These are phyloP conservation scores for Hypoxylon fragiforme DNA, from an alignment of 495 filamentous ascomycete genomes.

Conservation along the genomic window DNA sequence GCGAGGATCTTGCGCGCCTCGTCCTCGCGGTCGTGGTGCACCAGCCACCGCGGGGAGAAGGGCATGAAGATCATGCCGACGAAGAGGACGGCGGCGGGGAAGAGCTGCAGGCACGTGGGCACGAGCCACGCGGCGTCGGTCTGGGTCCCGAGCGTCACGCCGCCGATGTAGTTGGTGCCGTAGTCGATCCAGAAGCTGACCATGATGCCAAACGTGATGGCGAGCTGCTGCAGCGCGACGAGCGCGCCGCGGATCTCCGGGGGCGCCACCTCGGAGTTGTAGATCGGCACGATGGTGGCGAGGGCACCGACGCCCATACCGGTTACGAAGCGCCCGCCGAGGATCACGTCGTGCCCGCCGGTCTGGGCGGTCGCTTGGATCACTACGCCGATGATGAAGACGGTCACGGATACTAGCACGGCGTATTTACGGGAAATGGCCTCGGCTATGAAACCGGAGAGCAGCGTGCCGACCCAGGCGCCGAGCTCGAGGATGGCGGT, in stretches of 20 bases:
- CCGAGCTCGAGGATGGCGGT: constrained; percentile 81
- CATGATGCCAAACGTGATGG: constrained; percentile 83
- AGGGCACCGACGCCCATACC: constrained; percentile 74
- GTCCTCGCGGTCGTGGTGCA: constrained; percentile 71
- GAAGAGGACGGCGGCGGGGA: constrained; percentile 62
- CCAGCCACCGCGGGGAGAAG: constrained; percentile 78
- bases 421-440: constrained; percentile 72
- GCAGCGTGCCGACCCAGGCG: constrained; percentile 77
- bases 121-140: constrained; percentile 70
- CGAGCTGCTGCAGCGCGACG: constrained; percentile 77
- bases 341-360: constrained; percentile 60
- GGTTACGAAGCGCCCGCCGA: constrained; percentile 77
- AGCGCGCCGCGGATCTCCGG: constrained; percentile 67
- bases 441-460: constrained; percentile 77
- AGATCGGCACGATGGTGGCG: constrained; percentile 67
- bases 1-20: constrained; percentile 72
- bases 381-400: constrained; percentile 79
- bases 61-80: constrained; percentile 80
- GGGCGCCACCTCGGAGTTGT: constrained; percentile 70
- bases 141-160: constrained; percentile 60
- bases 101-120: constrained; percentile 64
- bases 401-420: constrained; percentile 68
- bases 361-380: constrained; percentile 67
- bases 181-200: constrained; percentile 86
- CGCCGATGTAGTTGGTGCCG: constrained; percentile 77